Base-by-base conservation (phyloP, 2,329 filamentous ascomycete genomes). In the Paraphaeosphaeria minitans region DNA sequence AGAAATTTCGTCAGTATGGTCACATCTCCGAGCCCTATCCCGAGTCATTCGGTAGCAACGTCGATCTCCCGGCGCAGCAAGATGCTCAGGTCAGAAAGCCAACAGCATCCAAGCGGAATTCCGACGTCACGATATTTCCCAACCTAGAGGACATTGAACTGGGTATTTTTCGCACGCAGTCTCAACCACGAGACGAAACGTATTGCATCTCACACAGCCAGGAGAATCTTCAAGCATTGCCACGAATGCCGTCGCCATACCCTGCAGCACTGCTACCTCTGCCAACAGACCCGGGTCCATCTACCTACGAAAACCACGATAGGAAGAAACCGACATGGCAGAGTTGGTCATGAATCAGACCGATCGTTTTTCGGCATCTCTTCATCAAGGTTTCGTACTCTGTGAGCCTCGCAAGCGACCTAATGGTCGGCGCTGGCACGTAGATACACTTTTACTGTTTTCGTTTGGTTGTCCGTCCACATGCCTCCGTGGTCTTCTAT, bases 21-120 rank as follows among this genome's bases (percentile, higher is more conserved):
- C 73, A 72, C 35, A 51, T 71, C 7, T 64, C 64, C n/a, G 68
- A 72, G 31, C 62, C 64, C 4, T 62, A 70, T 31, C 57, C 54
- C 7, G 55, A 64, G 6, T 53, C 62, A 3, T 64, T 73, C 19
- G 69, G 70, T 43, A 41, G 29, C 16, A 66, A 69, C 24, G 69
- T 70, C 13, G 66, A 63, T 7, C 64, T 70, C 1, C 63, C 63
- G 22, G 54, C 66, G 3, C 62, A 63, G 35, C 66, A 60, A 21
- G 65, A 69, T 4, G 29, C 66, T 8, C 55, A 64, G n/a, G n/a
- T 37, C 19, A 10, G 31, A 9, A n/a, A 6, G 1, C 19, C 29
- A 10, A 9, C 19, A 1, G 19, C 33, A 13, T 35, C 31, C 10
- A 39, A 37, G 47, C 47, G 21, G 35, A 33, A 8, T 22, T 24